Evolutionary conservation across 805 yeast species (phyloP), one percentile per base, ranked within the genome.

Genomic region (Yarrowia sp.): DNA sequence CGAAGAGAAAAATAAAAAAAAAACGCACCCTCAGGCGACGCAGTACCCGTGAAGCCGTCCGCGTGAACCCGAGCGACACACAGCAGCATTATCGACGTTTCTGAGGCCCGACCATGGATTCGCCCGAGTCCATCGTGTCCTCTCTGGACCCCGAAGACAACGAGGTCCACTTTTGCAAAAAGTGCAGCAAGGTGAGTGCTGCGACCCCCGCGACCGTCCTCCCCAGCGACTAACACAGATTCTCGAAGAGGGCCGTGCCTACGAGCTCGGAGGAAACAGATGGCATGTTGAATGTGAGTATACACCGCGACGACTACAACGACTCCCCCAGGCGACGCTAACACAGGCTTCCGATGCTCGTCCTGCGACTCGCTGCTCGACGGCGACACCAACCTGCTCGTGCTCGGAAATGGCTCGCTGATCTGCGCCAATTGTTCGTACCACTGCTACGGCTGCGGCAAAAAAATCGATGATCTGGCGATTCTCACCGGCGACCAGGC

Each of bases 401-500:
- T 93, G 1, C 77, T 94, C 49, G 98, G 97, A 2, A 90, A 94
- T 63, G 98, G 99, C 27, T 86, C 88, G 55, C 77, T 94, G 63
- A 90, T 93, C 13, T 93, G 99, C 73, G 84, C 90, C 41, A 87
- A 87, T 63, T 93, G 99, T 73, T 88, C 96, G n/a, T 96, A 93
- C 72, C 82, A 86, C 44, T 93, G 99, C 73, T 84, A 84, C 67
- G 84, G 85, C 63, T 93, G 99, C 78, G 82, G 84, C 53, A 87
- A 86, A 70, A 88, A 90, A 72, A 94, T 93, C 65, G 93, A 88
- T 67, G 97, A 93, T 72, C 79, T 90, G 77, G 98, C 99, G 13
- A 92, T 94, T 29, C 78, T 93, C 32, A 91, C 98, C 1, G 97
- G 97, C 24, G 96, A 94, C 67, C 93, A 89, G 71, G 97, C 98